Base-by-base conservation (phyloP, 176 grass and related monocot genomes). In the Dactylis glomerata region DNA sequence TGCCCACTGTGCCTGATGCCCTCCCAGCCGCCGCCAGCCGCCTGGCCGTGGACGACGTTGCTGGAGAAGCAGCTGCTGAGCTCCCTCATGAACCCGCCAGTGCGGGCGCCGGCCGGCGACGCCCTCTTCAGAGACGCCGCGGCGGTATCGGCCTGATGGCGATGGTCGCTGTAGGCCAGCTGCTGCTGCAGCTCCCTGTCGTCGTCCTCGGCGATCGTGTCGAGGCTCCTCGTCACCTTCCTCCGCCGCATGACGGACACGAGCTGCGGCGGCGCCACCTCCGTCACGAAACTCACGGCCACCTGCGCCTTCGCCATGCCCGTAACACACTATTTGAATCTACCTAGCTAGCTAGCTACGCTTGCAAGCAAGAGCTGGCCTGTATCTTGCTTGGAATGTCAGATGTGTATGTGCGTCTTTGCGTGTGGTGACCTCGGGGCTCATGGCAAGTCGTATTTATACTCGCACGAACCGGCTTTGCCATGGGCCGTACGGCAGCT, bases 131-230 rank as follows among this genome's bases (percentile, higher is more conserved):
- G 10, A 38, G 59, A 81, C 47, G 38, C 37, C 6, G 50, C 20
- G 13, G 17, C 13, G 19, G 51, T 26, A 37, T 41, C 0, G 26
- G 46, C 46, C 46, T 77, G 70, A 44, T 56, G 47, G 62, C 27
- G 28, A 5, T 41, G 33, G 26, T 72, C 66, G 5, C 32, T 34
- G 62, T 69, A 47, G 1, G 67, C 20, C 20, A 10, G 26, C 16
- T 77, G 86, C 16, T 77, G 86, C 45, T 61, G 86, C 72, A 19
- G 12, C 65, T 95, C 91, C 75, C 68, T 91, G 30, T 95, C 93
- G 34, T 95, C 93, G 57, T 95, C 90, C 82, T 96, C 93, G 27
- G 74, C 87, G 41, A 96, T 96, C 10, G 91, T 91, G 63, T 92
- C 91, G 22, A 96, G 88, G 74, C 55, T 75, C 52, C 51, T 87